Evolutionary conservation across 495 filamentous ascomycete species (phyloP).

Genomic region (Hypomontagnella submonticulosa): DNA sequence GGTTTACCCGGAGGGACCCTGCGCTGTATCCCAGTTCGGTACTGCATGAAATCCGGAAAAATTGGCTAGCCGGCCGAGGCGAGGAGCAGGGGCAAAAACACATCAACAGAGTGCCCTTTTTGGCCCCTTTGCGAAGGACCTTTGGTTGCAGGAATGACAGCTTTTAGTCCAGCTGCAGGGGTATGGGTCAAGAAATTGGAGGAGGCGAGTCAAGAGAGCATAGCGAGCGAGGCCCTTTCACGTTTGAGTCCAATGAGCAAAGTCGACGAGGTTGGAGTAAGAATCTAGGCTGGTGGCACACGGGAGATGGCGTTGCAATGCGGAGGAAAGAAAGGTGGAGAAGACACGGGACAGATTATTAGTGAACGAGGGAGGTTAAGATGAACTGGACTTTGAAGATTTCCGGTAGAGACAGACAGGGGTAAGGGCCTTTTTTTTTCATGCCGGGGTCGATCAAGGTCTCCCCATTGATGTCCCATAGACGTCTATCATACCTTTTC

Average conservation of each 20-base stretch:
- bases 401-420: constrained; percentile 35
- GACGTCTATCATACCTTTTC: constrained; percentile 28
- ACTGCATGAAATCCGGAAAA: constrained; percentile 43
- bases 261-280: constrained; percentile 40
- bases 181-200: constrained; percentile 38
- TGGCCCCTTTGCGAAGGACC: constrained; percentile 16
- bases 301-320: constrained; percentile 44
- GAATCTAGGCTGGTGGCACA: constrained; percentile 40
- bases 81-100: constrained; percentile 15
- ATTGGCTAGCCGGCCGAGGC: constrained; percentile 28
- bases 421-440: constrained; percentile 29
- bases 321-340: constrained; percentile 39
- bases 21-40: constrained; percentile 33
- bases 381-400: constrained; percentile 29
- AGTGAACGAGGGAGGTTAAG: constrained; percentile 4
- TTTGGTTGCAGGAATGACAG: constrained; percentile 37
- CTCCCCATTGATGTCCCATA: constrained; percentile 20
- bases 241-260: constrained; percentile 27
- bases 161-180: constrained; percentile 40
- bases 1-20: constrained; percentile 44
- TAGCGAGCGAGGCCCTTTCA: constrained; percentile 19
- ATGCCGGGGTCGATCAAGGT: constrained; percentile 31
- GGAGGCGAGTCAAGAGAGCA: constrained; percentile 25
- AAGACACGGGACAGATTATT: constrained; percentile 34
- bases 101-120: constrained; percentile 21